phyloP scores from a whole-genome alignment of 2,329 filamentous ascomycete genomes.

The Neonectria ditissima region DNA sequence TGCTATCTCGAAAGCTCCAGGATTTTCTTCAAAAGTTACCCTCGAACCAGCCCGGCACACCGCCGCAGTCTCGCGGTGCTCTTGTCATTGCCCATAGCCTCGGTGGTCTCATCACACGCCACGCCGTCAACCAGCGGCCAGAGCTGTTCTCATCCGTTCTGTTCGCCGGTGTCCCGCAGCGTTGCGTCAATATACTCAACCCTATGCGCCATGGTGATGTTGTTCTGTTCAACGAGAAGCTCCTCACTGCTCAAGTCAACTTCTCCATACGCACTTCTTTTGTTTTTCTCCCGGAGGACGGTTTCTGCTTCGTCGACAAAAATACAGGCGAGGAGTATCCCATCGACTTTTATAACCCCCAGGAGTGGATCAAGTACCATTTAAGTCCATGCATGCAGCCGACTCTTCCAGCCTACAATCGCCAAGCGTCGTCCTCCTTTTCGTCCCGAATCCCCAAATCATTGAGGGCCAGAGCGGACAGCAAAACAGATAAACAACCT shows the following conservation, averaged over 20 bases:
- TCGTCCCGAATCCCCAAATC: constrained; percentile 61
- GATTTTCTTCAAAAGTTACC: constrained; percentile 79
- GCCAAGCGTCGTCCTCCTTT: constrained; percentile 56
- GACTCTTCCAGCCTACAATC: constrained; percentile 69
- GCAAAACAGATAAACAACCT: constrained; percentile 51
- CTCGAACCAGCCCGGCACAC: constrained; percentile 73
- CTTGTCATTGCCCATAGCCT: constrained; percentile 88
- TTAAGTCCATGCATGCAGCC: constrained; percentile 82
- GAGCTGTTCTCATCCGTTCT: constrained; percentile 88
- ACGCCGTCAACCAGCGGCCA: constrained; percentile 86
- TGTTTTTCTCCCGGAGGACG: constrained; percentile 85
- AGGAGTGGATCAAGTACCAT: constrained; percentile 83
- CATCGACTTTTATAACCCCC: constrained; percentile 84
- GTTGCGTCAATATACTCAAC: constrained; percentile 91
- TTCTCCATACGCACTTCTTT: constrained; percentile 91
- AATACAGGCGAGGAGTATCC: constrained; percentile 82
- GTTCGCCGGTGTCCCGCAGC: constrained; percentile 86
- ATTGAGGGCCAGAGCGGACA: constrained; percentile 59
- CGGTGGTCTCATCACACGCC: constrained; percentile 87
- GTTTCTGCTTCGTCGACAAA: constrained; percentile 88
- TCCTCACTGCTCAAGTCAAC: constrained; percentile 92
- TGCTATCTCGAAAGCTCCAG: constrained; percentile 78
- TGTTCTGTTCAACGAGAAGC: constrained; percentile 87
- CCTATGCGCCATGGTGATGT: constrained; percentile 93
- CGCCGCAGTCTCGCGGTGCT: constrained; percentile 72